phyloP scores from a whole-genome alignment of 1,284 basidiomycete genomes.

The Peniophora sp. region DNA sequence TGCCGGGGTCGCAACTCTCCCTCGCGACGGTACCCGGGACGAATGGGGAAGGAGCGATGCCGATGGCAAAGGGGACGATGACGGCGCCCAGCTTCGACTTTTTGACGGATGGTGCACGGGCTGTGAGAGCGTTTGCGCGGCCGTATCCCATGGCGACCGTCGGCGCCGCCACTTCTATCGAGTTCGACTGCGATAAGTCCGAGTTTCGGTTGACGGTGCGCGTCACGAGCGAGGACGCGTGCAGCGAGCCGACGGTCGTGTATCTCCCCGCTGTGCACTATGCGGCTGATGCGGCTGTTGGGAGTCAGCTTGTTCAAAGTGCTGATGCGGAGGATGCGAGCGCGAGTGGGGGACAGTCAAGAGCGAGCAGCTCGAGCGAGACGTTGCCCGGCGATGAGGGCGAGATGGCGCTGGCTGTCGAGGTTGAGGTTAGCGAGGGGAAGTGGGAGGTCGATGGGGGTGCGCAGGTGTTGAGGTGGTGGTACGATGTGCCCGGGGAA shows the following conservation, averaged over 20 bases:
- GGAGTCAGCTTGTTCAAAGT: conserved; percentile 23
- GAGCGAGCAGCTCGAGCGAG: conserved; percentile 12
- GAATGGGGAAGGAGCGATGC: neutral
- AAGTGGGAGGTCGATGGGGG: conserved; percentile 64
- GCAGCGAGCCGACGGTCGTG: conserved; percentile 44
- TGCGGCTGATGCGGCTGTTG: conserved; percentile 76
- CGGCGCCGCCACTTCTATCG: conserved; percentile 56
- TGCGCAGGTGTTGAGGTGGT: conserved; percentile 63
- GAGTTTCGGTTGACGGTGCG: conserved; percentile 59
- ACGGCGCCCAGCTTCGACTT: conserved; percentile 49
- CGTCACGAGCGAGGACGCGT: conserved; percentile 48
- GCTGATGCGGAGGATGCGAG: conserved; percentile 8
- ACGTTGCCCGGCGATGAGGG: conserved; percentile 4
- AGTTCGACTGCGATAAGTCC: conserved; percentile 72
- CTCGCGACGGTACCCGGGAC: conserved; percentile 19
- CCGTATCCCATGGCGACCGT: conserved; percentile 76
- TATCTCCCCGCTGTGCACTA: conserved; percentile 88
- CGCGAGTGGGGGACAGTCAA: conserved; percentile 7
- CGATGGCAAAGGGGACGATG: conserved; percentile 8
- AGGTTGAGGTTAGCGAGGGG: conserved; percentile 58
- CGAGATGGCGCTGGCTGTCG: conserved; percentile 25
- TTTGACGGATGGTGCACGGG: conserved; percentile 75
- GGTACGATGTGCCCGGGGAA: conserved; percentile 59
- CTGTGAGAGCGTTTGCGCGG: conserved; percentile 73
- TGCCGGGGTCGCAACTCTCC: conserved; percentile 18